Conservation (phyloP, 2,329 filamentous ascomycete genomes). For the Hypoxylon sp. region DNA sequence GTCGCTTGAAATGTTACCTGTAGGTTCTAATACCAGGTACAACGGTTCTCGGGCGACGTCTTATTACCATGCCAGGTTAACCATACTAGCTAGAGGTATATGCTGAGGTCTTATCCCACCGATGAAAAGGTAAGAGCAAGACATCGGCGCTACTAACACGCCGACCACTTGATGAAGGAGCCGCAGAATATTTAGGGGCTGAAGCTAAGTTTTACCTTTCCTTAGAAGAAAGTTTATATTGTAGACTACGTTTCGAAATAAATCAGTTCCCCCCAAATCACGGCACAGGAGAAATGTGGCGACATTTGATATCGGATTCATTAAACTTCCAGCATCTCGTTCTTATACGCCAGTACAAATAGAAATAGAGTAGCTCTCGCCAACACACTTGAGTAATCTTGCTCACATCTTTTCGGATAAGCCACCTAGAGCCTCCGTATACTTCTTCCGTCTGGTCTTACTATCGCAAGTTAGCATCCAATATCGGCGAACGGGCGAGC, state of each 20-base stretch:
- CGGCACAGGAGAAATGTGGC: neutral
- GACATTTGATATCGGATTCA: neutral
- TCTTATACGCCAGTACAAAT: constrained; percentile 2
- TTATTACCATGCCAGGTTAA: neutral
- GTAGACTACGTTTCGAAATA: constrained; percentile 24
- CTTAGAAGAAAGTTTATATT: constrained; percentile 8
- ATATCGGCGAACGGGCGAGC: neutral
- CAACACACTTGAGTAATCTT: neutral
- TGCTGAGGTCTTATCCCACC: neutral
- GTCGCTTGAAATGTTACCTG: neutral
- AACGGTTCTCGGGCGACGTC: neutral
- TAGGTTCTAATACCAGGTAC: neutral
- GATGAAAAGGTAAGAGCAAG: constrained; percentile 1
- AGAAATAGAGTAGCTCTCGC: neutral
- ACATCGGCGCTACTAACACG: constrained; percentile 1
- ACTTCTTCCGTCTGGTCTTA: neutral
- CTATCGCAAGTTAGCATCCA: neutral
- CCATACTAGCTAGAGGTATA: constrained; percentile 13
- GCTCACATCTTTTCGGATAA: constrained; percentile 1
- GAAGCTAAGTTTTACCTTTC: neutral
- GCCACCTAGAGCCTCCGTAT: neutral
- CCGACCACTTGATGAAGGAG: neutral
- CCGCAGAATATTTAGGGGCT: neutral
- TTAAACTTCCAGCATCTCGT: constrained; percentile 14
- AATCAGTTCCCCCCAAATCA: constrained; percentile 10